Evolutionary conservation across 495 filamentous ascomycete species (phyloP).

Genomic region (Staphylotrichum longicolle): DNA sequence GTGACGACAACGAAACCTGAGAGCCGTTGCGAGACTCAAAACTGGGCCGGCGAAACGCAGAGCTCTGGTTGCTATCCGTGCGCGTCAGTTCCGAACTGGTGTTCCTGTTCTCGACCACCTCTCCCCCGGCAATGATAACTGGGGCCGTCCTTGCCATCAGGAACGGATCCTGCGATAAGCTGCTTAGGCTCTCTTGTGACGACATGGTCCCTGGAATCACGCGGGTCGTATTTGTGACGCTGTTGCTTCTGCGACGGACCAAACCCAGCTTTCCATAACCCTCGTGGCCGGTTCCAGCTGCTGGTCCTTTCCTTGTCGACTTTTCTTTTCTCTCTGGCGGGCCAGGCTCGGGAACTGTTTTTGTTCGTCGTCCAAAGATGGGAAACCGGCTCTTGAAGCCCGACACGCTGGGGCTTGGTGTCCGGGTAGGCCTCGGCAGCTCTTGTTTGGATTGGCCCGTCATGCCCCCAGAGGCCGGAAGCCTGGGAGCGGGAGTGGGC

Average conservation of each 20-base stretch:
- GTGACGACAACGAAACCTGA: slow-evolving; percentile 42
- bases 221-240: slow-evolving; percentile 44
- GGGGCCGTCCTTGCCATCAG: slow-evolving; percentile 77
- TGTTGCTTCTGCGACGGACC: slow-evolving; percentile 59
- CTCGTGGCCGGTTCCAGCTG: slow-evolving; percentile 92
- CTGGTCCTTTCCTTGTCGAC: slow-evolving; percentile 70
- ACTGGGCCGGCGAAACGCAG: slow-evolving; percentile 47
- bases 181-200: slow-evolving; percentile 49
- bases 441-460: slow-evolving; percentile 33
- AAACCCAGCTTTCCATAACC: slow-evolving; percentile 78
- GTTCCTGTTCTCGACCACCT: slow-evolving; percentile 58
- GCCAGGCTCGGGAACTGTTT: slow-evolving; percentile 55
- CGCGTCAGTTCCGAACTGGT: slow-evolving; percentile 52
- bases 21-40: slow-evolving; percentile 49
- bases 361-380: slow-evolving; percentile 72
- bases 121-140: slow-evolving; percentile 80
- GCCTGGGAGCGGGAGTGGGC: slow-evolving; percentile 38
- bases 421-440: slow-evolving; percentile 35
- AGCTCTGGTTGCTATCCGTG: slow-evolving; percentile 64
- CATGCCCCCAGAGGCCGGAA: slow-evolving; percentile 27
- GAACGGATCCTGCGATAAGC: slow-evolving; percentile 48
- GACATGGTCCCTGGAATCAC: slow-evolving; percentile 47
- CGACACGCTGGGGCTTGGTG: slow-evolving; percentile 50
- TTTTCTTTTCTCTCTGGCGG: slow-evolving; percentile 55
- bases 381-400: slow-evolving; percentile 61